Evolutionary conservation across 805 yeast species (phyloP), one percentile per base, ranked within the genome.

Genomic region (Wickerhamomyces alni): DNA sequence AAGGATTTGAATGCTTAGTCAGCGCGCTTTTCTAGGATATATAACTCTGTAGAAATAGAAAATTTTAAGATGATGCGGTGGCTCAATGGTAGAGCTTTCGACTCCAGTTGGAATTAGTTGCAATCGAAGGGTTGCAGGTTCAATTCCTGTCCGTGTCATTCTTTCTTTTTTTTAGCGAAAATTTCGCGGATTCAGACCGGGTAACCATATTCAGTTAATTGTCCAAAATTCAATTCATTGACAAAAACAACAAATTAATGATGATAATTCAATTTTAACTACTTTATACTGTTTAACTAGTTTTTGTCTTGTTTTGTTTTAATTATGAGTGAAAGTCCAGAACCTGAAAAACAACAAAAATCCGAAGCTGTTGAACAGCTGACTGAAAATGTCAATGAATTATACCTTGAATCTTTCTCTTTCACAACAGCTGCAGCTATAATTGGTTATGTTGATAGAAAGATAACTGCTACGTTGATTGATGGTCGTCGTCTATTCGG

Each of bases 401-500:
- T 85, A 43, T 84, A 83, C 55, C 65, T 85, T 44, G 91, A 83
- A 61, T 79, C 87, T 31, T 85, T 82, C 54, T 83, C 89, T 17
- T 85, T 85, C 63, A 85, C 93, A 35, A 85, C 94, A 0, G 86
- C 94, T 1, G 95, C 95, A 2, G 91, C 93, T n/a, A 76, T 85
- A 33, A 87, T 85, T 22, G 91, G 93, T 13, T 82, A 88, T 19
- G 89, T 85, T 13, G 93, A 85, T 60, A 74, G 66, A 55, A 77
- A 81, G 55, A 85, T 93, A 25, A 82, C 86, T 51, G 95, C 87
- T 2, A 71, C 87, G 32, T 69, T 93, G 48, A 80, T 96, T 55
- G 98, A 91, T 61, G 98, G 98, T 29, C 75, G 91, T 49, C 79
- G 81, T 47, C 65, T 91, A 25, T 81, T 86, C 57, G 99, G 99